Conservation (phyloP, 352 stramenopile species). For the Phytophthora constricta region DNA sequence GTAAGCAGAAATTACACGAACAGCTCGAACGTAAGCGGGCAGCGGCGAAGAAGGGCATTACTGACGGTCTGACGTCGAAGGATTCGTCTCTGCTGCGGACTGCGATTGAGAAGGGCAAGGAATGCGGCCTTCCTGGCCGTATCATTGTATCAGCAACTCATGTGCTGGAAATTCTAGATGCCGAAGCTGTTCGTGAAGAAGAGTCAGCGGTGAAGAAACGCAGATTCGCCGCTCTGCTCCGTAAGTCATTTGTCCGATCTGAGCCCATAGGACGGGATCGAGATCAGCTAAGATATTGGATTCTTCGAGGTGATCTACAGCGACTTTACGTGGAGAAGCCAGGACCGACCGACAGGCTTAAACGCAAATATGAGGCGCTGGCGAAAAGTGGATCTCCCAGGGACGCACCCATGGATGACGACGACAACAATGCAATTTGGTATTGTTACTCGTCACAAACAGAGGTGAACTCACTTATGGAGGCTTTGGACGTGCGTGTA, state of each 20-base stretch:
- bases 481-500: slow-evolving; percentile 60
- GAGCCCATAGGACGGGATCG: slow-evolving; percentile 78
- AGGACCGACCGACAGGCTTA: slow-evolving; percentile 45
- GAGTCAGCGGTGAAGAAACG: slow-evolving; percentile 68
- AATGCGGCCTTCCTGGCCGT: slow-evolving; percentile 63
- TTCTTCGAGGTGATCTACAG: slow-evolving; percentile 68
- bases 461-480: slow-evolving; percentile 65
- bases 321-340: slow-evolving; percentile 79
- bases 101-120: slow-evolving; percentile 77
- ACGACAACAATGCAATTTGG: slow-evolving; percentile 52
- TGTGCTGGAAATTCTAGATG: slow-evolving; percentile 79
- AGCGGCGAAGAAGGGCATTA: slow-evolving; percentile 70
- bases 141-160: slow-evolving; percentile 80
- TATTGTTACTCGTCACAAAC: slow-evolving; percentile 70
- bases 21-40: slow-evolving; percentile 68
- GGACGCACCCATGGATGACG: slow-evolving; percentile 29
- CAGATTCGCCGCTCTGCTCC: slow-evolving; percentile 66
- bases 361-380: slow-evolving; percentile 54
- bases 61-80: slow-evolving; percentile 68
- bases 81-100: slow-evolving; percentile 55
- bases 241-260: slow-evolving; percentile 74
- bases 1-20: slow-evolving; percentile 70
- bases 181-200: slow-evolving; percentile 69
- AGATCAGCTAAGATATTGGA: slow-evolving; percentile 69
- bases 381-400: slow-evolving; percentile 34